Evolutionary conservation across 768 basidiomycete genomes (phyloP).

Genomic region (Boletus reticuloceps): DNA sequence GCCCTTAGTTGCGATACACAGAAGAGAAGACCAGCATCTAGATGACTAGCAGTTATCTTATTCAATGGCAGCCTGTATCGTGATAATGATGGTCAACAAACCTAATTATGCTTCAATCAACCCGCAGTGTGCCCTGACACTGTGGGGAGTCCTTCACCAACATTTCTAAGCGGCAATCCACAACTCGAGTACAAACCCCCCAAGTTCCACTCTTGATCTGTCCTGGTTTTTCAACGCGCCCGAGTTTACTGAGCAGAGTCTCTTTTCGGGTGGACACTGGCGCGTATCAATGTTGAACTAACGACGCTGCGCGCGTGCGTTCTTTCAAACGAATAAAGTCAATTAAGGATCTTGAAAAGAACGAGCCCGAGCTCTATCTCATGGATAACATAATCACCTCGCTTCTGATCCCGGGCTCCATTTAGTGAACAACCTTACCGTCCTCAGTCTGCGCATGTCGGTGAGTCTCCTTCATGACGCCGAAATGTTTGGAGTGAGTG

Average conservation of each 20-base stretch:
- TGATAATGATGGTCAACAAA: no score
- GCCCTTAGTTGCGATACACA: no score
- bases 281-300: conserved; percentile 35
- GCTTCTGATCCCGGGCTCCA: conserved; percentile 57
- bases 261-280: conserved; percentile 27
- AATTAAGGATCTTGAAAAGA: conserved; percentile 36
- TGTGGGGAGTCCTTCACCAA: not conserved
- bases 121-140: no score
- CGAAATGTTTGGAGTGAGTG: not conserved
- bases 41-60: no score
- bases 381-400: conserved; percentile 50
- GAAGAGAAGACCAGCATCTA: no score
- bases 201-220: conserved; percentile 41
- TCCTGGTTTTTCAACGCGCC: conserved; percentile 44
- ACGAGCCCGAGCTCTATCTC: conserved; percentile 55
- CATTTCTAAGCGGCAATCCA: conserved; percentile 29
- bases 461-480: not conserved
- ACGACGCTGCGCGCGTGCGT: conserved; percentile 18
- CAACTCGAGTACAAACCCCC: conserved; percentile 49
- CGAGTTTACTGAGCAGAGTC: conserved; percentile 31
- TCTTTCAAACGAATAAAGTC: conserved; percentile 28
- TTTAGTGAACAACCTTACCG: conserved; percentile 51
- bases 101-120: no score
- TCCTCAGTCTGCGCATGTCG: conserved; percentile 61
- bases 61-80: no score